A percentile compares a stretch with the other conserved stretches of the same genome.
Conservation (phyloP, 2,329 filamentous ascomycete genomes). For the Xylaria sp. region DNA sequence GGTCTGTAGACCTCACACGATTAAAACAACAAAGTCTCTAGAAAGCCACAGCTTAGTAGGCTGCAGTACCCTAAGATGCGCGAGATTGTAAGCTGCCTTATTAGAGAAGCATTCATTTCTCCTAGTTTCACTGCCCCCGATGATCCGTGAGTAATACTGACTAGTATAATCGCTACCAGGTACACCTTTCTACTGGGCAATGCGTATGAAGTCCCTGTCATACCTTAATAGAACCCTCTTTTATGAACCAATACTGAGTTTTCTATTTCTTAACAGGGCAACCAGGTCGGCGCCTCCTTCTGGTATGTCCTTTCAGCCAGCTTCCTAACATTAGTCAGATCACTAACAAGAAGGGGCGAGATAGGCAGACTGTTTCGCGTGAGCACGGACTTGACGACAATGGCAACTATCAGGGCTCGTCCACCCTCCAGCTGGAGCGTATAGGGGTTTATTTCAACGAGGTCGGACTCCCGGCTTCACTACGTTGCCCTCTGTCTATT, state of each 20-base stretch:
- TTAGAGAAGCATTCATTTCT: background rate
- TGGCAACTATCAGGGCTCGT: conserved; percentile 97
- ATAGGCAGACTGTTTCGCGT: conserved; percentile 79
- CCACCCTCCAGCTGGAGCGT: conserved; percentile 98
- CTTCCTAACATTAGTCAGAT: background rate
- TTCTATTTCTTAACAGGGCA: conserved; percentile 72
- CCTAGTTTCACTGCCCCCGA: background rate
- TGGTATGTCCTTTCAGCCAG: conserved; percentile 61
- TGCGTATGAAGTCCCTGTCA: conserved; percentile 76
- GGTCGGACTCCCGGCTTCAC: conserved; percentile 53
- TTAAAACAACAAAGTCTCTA: too few relatives aligned
- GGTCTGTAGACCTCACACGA: too few relatives aligned
- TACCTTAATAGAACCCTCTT: too few relatives aligned
- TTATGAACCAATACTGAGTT: conserved; percentile 20
- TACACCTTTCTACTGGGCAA: conserved; percentile 99
- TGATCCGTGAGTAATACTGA: background rate
- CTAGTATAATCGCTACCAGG: conserved; percentile 62
- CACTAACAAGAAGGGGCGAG: background rate
- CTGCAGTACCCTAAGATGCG: too few relatives aligned
- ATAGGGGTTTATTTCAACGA: conserved; percentile 99
- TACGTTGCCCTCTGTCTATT: background rate
- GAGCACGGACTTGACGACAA: conserved; percentile 97
- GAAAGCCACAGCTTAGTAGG: too few relatives aligned
- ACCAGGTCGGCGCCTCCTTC: conserved; percentile 99
- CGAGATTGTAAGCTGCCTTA: background rate